These are phyloP conservation scores for Aspergillus eucalypticola DNA, from an alignment of 2,329 filamentous ascomycete genomes.

Conservation along the genomic window DNA sequence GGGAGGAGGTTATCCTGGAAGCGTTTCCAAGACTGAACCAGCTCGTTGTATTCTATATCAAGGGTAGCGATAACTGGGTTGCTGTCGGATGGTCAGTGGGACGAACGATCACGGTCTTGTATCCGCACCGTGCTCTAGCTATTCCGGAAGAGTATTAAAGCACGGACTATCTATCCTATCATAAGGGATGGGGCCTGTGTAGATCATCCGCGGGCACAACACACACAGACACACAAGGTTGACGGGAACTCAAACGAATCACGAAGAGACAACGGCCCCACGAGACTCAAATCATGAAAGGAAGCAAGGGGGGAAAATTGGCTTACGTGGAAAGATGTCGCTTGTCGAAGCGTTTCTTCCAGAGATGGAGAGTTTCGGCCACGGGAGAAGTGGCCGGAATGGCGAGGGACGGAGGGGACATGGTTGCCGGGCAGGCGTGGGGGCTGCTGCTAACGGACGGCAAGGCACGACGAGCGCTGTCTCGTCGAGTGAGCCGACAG, in stretches of 20 bases:
- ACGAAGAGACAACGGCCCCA: no score
- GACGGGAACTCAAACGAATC: neutral
- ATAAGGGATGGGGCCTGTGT: slow-evolving; percentile 8
- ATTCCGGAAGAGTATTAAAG: neutral
- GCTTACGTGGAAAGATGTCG: slow-evolving; percentile 33
- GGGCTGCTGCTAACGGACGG: slow-evolving; percentile 16
- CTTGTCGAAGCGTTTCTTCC: slow-evolving; percentile 33
- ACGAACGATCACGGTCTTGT: no score
- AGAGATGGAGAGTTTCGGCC: slow-evolving; percentile 18
- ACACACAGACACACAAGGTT: neutral
- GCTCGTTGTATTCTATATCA: slow-evolving; percentile 42
- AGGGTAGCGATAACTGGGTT: slow-evolving; percentile 35
- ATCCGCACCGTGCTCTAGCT: neutral
- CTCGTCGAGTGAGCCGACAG: slow-evolving; percentile 21
- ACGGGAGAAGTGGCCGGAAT: slow-evolving; percentile 12
- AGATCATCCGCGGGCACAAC: slow-evolving; percentile 12
- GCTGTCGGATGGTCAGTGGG: slow-evolving; percentile 18
- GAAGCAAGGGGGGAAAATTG: neutral
- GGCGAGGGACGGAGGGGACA: slow-evolving; percentile 18
- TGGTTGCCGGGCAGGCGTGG: slow-evolving; percentile 12
- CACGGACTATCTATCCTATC: neutral
- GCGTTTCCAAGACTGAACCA: slow-evolving; percentile 38
- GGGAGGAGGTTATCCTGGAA: slow-evolving; percentile 33
- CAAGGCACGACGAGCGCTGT: slow-evolving; percentile 21
- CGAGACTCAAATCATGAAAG: neutral